Percentiles rank a stretch among this genome's conserved stretches.
Evolutionary conservation across 1,139 yeast species (phyloP).

Genomic region (Suhomyces terraborum): DNA sequence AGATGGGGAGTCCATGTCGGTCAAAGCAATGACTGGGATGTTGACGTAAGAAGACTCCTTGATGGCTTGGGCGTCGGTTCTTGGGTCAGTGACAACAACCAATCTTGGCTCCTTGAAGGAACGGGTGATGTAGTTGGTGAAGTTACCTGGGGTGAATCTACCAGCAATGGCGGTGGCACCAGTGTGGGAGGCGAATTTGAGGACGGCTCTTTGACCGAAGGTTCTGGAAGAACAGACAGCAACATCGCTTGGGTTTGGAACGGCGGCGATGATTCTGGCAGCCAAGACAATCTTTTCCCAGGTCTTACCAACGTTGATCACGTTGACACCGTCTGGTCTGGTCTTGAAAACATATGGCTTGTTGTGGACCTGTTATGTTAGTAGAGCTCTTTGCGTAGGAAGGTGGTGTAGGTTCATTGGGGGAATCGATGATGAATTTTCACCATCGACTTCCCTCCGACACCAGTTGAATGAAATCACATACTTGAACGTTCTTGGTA

Average conservation of each 20-base stretch:
- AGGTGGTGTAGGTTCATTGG: neutral
- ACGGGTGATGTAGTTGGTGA: slow-evolving; percentile 99
- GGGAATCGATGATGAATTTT: too few relatives aligned
- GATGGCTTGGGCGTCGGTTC: slow-evolving; percentile 99
- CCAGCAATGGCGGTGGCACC: slow-evolving; percentile 99
- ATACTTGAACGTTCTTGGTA: slow-evolving; percentile 98
- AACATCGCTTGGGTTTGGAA: slow-evolving; percentile 97
- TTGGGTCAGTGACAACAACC: slow-evolving; percentile 98
- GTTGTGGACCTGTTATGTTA: slow-evolving; percentile 83
- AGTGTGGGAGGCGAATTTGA: slow-evolving; percentile 99
- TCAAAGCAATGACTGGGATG: slow-evolving; percentile 99
- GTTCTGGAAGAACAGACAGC: slow-evolving; percentile 99
- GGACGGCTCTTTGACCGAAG: slow-evolving; percentile 99
- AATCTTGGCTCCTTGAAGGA: slow-evolving; percentile 99
- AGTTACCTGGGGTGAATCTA: slow-evolving; percentile 99
- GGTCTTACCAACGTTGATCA: slow-evolving; percentile 98
- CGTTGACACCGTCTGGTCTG: slow-evolving; percentile 99
- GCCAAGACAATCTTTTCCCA: slow-evolving; percentile 99
- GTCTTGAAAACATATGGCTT: slow-evolving; percentile 98
- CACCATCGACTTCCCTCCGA: neutral
- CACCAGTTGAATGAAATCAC: slow-evolving; percentile 35
- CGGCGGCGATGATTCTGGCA: slow-evolving; percentile 99
- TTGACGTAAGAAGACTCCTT: slow-evolving; percentile 99
- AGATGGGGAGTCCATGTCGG: slow-evolving; percentile 98
- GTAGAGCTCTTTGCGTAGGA: slow-evolving; percentile 25